phyloP scores from a whole-genome alignment of 2,329 filamentous ascomycete genomes.

The Teratosphaeria nubilosa region DNA sequence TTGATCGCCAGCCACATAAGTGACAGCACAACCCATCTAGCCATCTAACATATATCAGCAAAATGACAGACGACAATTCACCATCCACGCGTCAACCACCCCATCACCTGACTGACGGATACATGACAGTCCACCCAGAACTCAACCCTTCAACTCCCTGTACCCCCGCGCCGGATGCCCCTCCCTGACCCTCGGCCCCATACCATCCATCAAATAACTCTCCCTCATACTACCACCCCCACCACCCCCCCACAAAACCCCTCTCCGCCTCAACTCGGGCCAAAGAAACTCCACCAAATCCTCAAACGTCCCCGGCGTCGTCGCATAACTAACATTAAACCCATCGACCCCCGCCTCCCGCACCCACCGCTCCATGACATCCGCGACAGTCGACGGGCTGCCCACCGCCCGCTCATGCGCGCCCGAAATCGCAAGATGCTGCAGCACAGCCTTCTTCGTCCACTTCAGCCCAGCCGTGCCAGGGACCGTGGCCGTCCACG shows the following conservation, averaged over 20 bases:
- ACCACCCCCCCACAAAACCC: slow-evolving; percentile 46
- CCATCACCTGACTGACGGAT: no score
- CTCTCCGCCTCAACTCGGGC: slow-evolving; percentile 51
- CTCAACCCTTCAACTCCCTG: not conserved
- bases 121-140: not conserved
- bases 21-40: no score
- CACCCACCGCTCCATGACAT: slow-evolving; percentile 49
- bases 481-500: slow-evolving; percentile 38
- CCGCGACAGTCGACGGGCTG: slow-evolving; percentile 47
- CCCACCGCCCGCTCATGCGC: slow-evolving; percentile 56
- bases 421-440: slow-evolving; percentile 59
- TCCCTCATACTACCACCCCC: slow-evolving; percentile 50
- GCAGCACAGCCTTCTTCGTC: slow-evolving; percentile 61
- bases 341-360: slow-evolving; percentile 61
- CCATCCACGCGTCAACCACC: no score
- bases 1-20: no score
- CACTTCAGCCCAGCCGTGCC: slow-evolving; percentile 51
- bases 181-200: slow-evolving; percentile 15
- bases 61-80: no score
- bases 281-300: slow-evolving; percentile 57
- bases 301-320: slow-evolving; percentile 59
- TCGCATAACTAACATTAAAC: slow-evolving; percentile 61
- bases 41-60: no score
- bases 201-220: slow-evolving; percentile 34
- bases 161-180: slow-evolving; percentile 17